These are phyloP conservation scores for Fraxinus latifolia DNA, from an alignment of 305 asterid species.

Conservation along the genomic window DNA sequence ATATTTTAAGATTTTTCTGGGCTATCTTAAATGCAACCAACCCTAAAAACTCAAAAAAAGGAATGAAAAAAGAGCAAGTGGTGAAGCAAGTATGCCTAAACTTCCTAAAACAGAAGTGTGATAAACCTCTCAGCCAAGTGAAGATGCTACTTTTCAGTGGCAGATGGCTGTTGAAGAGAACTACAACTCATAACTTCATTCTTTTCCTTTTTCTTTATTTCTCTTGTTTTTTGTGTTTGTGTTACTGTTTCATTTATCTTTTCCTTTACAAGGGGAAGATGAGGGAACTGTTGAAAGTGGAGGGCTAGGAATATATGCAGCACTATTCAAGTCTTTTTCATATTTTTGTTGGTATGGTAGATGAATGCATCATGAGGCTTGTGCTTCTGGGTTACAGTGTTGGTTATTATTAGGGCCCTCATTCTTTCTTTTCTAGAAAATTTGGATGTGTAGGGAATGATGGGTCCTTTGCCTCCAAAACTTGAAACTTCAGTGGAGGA, in stretches of 20 bases:
- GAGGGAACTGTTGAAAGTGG: background rate
- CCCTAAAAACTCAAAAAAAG: background rate
- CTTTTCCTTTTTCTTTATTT: background rate
- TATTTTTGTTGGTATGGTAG: background rate
- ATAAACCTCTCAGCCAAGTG: background rate
- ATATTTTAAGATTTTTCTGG: background rate
- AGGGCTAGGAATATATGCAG: background rate
- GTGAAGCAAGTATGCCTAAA: background rate
- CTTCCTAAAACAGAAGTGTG: background rate
- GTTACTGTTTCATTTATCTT: background rate
- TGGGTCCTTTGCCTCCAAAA: background rate
- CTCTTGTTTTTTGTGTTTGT: background rate
- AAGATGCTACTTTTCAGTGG: background rate
- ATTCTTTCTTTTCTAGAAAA: background rate
- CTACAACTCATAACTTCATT: background rate
- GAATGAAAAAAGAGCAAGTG: background rate
- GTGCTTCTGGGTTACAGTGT: background rate
- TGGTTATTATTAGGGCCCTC: background rate
- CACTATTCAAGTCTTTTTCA: background rate
- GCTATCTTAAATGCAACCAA: background rate
- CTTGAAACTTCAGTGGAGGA: background rate
- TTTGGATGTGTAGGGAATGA: background rate
- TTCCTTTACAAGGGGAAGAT: background rate
- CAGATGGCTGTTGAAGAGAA: background rate
- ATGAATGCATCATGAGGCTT: background rate